Evolutionary conservation across 164 flowering plant species (phyloP).

Genomic region (Vitis rupestris): DNA sequence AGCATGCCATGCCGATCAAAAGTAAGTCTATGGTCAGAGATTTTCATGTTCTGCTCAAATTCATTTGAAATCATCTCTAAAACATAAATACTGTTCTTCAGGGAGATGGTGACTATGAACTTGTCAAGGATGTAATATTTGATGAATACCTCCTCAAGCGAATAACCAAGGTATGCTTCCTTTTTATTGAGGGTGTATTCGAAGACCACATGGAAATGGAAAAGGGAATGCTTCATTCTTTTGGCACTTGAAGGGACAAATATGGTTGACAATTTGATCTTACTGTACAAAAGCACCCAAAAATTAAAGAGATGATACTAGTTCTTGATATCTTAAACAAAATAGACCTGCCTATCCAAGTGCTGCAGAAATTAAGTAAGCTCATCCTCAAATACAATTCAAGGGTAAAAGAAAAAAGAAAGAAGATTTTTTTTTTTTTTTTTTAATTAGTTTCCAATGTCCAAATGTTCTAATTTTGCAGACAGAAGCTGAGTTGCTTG

Average conservation of each 20-base stretch:
- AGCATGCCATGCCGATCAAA: conserved; percentile 99
- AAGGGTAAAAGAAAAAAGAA: too few species aligned
- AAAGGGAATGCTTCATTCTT: too few species aligned
- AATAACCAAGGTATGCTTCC: conserved; percentile 56
- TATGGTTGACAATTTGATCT: too few species aligned
- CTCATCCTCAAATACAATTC: too few species aligned
- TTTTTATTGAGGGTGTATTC: background rate
- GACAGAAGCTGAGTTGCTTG: conserved; percentile 92
- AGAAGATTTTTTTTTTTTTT: too few species aligned
- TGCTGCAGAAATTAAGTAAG: too few species aligned
- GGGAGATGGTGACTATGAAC: conserved; percentile 97
- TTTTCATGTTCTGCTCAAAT: background rate
- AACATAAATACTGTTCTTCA: conserved; percentile 14
- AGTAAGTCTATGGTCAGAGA: conserved; percentile 30
- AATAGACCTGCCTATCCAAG: too few species aligned
- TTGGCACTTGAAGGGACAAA: too few species aligned
- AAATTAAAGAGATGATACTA: too few species aligned
- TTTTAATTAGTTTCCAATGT: too few species aligned
- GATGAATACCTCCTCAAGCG: conserved; percentile 80
- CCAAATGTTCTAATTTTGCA: conserved; percentile 25
- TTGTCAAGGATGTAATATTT: conserved; percentile 69
- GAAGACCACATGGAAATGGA: background rate
- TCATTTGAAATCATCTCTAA: background rate
- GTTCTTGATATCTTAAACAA: too few species aligned
- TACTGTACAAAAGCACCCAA: too few species aligned